Evolutionary conservation across 148 eudicot genomes (phyloP).

Genomic region (Selenicereus undatus): DNA sequence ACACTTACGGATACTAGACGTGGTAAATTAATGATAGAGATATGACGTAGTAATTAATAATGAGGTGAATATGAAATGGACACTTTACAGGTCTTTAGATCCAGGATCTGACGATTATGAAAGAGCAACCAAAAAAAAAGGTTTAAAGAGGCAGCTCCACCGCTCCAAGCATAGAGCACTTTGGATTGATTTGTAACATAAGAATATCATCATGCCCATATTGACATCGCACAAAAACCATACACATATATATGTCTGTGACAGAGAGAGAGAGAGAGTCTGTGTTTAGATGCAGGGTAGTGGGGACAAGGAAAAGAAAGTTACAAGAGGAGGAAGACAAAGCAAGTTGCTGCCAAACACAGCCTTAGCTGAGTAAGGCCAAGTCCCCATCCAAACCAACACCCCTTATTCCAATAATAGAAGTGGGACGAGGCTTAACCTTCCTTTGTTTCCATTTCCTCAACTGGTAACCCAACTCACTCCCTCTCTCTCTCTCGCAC

Average conservation of each 20-base stretch:
- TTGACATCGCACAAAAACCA: conserved; percentile 4
- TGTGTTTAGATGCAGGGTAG: background rate
- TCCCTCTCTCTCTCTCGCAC: background rate
- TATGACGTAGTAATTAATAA: too few species aligned
- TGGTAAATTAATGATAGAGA: too few species aligned
- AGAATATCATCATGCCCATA: conserved; percentile 11
- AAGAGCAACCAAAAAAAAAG: too few species aligned
- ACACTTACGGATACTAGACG: too few species aligned
- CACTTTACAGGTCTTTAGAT: too few species aligned
- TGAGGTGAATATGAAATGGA: too few species aligned
- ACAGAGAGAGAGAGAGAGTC: background rate
- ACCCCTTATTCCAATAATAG: conserved; percentile 31
- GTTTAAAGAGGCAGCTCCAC: background rate
- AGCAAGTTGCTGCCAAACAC: background rate
- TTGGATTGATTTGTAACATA: conserved; percentile 13
- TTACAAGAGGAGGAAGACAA: background rate
- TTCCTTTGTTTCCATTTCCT: conserved; percentile 26
- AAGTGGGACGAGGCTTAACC: conserved; percentile 33
- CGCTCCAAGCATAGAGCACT: background rate
- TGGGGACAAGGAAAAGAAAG: conserved; percentile 7
- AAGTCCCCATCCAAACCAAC: background rate
- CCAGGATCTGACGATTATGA: too few species aligned
- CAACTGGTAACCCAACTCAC: conserved; percentile 24
- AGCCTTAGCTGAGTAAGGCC: background rate
- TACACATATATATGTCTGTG: background rate